These are phyloP conservation scores for Anisodus acutangulus DNA, from an alignment of 257 asterid genomes.

Conservation along the genomic window DNA sequence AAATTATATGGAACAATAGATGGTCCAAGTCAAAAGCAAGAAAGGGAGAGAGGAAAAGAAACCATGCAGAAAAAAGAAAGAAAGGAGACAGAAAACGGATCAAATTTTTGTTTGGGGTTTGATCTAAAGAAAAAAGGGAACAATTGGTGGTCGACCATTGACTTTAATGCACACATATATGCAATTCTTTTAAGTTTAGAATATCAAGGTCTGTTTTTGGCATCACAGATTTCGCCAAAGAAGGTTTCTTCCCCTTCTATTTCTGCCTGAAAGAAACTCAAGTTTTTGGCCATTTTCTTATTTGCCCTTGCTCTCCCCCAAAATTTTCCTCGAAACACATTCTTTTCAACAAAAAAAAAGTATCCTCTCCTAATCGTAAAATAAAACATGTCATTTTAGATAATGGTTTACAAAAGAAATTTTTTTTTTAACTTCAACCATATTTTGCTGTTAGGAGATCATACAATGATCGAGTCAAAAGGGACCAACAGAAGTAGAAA, in stretches of 20 bases:
- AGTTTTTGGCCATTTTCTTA: background rate
- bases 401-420: background rate
- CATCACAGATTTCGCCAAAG: conserved; percentile 3
- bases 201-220: conserved; percentile 8
- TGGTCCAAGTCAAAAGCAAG: background rate
- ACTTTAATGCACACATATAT: background rate
- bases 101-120: background rate
- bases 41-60: background rate
- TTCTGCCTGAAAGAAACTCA: background rate
- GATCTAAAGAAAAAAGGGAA: background rate
- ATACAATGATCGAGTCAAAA: background rate
- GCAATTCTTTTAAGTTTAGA: background rate
- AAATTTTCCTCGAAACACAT: background rate
- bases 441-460: background rate
- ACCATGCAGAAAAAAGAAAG: background rate
- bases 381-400: conserved; percentile 1
- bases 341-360: background rate
- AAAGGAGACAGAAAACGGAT: background rate
- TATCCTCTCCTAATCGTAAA: background rate
- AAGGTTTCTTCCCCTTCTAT: background rate
- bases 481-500: background rate
- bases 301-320: conserved; percentile 16
- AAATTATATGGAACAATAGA: conserved; percentile 22
- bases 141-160: background rate
- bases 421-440: background rate